Percentiles rank a stretch among this genome's conserved stretches.
These are phyloP conservation scores for Boletus smithii DNA, from an alignment of 1,284 basidiomycete species.

Conservation along the genomic window DNA sequence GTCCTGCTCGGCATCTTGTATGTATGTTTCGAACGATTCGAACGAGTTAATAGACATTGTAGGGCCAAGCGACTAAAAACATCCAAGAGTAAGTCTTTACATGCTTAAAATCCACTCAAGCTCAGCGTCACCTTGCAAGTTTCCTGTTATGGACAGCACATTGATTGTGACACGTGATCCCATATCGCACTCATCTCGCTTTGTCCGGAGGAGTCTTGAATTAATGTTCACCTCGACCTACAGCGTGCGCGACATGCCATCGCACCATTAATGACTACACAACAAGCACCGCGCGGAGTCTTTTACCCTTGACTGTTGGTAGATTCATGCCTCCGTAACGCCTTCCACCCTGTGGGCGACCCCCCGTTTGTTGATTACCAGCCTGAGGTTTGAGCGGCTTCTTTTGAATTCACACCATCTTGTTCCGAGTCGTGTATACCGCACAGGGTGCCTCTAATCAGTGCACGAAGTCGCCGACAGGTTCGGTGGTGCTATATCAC, in stretches of 20 bases:
- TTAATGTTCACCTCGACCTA: background rate
- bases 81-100: no score
- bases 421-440: background rate
- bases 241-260: background rate
- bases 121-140: background rate
- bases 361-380: background rate
- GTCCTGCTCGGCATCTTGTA: slow-evolving; percentile 54
- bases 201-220: no score
- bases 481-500: slow-evolving; percentile 5
- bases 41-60: slow-evolving; percentile 24
- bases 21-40: slow-evolving; percentile 24
- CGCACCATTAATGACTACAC: background rate
- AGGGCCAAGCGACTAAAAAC: background rate
- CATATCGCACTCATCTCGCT: background rate
- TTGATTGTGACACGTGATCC: slow-evolving; percentile 13
- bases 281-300: background rate
- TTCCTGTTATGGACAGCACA: slow-evolving; percentile 4
- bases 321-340: background rate
- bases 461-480: slow-evolving; percentile 4
- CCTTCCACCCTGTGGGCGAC: background rate
- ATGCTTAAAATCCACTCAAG: no score
- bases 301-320: background rate
- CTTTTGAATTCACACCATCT: background rate
- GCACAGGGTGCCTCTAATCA: background rate
- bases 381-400: background rate